Conservation (phyloP, 192 early-diverging fungal genomes). For the Coemansia sp. region DNA sequence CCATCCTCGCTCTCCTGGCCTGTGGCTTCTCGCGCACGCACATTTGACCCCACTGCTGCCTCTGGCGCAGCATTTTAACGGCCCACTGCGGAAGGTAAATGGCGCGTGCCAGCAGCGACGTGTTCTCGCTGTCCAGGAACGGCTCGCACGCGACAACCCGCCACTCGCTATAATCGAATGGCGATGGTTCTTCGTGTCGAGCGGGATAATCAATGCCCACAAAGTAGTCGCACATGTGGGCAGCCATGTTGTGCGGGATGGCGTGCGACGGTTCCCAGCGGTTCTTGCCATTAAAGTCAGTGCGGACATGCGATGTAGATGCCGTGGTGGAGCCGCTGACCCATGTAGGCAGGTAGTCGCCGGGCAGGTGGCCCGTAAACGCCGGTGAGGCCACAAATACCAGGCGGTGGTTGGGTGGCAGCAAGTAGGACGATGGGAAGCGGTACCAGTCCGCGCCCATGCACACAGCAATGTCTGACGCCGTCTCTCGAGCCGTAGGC, state of each 20-base stretch:
- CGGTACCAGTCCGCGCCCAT: conserved; percentile 94
- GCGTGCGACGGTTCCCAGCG: conserved; percentile 35
- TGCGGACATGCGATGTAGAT: conserved; percentile 12
- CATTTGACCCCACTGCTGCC: conserved; percentile 27
- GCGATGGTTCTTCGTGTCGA: neutral
- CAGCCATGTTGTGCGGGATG: neutral
- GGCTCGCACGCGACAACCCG: conserved; percentile 10
- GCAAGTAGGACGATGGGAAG: conserved; percentile 88
- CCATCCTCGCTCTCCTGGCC: no score
- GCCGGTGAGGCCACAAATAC: conserved; percentile 58
- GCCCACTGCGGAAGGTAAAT: conserved; percentile 20
- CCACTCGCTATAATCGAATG: neutral
- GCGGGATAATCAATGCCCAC: conserved; percentile 16
- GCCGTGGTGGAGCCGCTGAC: conserved; percentile 8
- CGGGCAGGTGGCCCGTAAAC: conserved; percentile 81
- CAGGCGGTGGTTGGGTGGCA: conserved; percentile 68
- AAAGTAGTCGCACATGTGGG: conserved; percentile 21
- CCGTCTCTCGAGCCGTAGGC: neutral
- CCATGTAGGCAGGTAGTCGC: conserved; percentile 54
- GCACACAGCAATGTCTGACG: conserved; percentile 53
- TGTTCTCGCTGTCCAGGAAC: conserved; percentile 19
- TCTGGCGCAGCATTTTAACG: neutral
- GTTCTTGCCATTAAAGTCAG: conserved; percentile 37
- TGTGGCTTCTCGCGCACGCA: conserved; percentile 13
- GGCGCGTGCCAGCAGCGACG: conserved; percentile 12